phyloP scores from a whole-genome alignment of 768 basidiomycete species.

The Pulveroboletus sp. region DNA sequence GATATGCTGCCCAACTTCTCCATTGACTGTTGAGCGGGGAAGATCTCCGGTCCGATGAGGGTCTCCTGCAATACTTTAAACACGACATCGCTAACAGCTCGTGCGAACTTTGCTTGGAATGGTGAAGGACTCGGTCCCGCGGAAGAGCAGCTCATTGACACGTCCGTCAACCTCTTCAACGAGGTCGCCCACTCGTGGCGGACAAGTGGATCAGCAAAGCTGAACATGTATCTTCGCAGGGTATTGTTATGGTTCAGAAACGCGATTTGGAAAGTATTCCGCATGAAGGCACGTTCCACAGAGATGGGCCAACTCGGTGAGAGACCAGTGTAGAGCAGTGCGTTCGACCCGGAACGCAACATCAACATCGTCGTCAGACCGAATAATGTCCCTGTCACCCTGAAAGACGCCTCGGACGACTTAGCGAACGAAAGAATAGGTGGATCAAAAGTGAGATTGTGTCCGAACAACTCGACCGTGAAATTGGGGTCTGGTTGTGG shows the following conservation, averaged over 20 bases:
- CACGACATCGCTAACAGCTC: constrained; percentile 69
- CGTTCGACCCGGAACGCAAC: constrained; percentile 78
- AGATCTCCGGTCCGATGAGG: constrained; percentile 46
- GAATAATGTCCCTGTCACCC: constrained; percentile 80
- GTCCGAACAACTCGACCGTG: constrained; percentile 77
- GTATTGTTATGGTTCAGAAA: constrained; percentile 63
- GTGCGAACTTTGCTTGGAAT: constrained; percentile 45
- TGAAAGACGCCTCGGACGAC: constrained; percentile 81
- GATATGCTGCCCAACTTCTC: constrained; percentile 32
- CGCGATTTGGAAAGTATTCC: constrained; percentile 90
- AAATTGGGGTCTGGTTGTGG: constrained; percentile 82
- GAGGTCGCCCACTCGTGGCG: constrained; percentile 71
- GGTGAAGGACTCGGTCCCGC: constrained; percentile 31
- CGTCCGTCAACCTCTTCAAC: constrained; percentile 63
- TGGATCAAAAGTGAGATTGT: constrained; percentile 87
- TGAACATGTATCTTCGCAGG: constrained; percentile 93
- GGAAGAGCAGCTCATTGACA: constrained; percentile 27
- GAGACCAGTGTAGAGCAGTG: constrained; percentile 75
- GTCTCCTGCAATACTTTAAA: constrained; percentile 85
- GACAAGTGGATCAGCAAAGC: constrained; percentile 73
- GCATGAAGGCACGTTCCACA: constrained; percentile 93
- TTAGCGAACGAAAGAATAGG: constrained; percentile 74
- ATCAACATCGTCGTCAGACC: constrained; percentile 82
- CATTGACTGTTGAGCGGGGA: constrained; percentile 17
- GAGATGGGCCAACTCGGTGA: constrained; percentile 72